phyloP scores from a whole-genome alignment of 306 rosid genomes.

The Cyclanthera cordifolia region DNA sequence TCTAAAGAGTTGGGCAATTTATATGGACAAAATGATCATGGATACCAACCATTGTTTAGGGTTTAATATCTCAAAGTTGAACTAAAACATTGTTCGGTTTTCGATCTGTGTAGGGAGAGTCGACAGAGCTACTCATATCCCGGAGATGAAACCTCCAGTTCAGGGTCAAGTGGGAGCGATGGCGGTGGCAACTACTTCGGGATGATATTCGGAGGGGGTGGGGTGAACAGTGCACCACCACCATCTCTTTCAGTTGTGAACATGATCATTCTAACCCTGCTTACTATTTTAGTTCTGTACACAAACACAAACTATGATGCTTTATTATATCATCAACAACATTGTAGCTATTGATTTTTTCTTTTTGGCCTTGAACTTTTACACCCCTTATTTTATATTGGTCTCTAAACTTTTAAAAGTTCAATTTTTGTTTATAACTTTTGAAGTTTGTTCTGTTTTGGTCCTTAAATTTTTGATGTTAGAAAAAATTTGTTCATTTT shows the following conservation, averaged over 20 bases:
- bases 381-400: too few species aligned
- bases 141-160: constrained; percentile 31
- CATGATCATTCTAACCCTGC: constrained; percentile 33
- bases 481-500: too few species aligned
- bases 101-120: constrained; percentile 45
- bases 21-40: background rate
- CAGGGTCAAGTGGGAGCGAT: constrained; percentile 27
- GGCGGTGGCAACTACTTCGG: constrained; percentile 59
- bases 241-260: constrained; percentile 24
- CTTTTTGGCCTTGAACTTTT: too few species aligned
- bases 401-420: too few species aligned
- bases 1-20: background rate
- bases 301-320: constrained; percentile 29
- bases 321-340: constrained; percentile 25
- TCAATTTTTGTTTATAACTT: too few species aligned
- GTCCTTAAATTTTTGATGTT: too few species aligned
- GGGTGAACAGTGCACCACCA: constrained; percentile 26
- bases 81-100: background rate
- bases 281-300: constrained; percentile 41
- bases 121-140: constrained; percentile 26
- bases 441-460: too few species aligned
- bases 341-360: constrained; percentile 19
- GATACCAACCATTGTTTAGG: background rate
- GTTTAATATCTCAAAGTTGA: background rate
- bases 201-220: constrained; percentile 56